Percentiles rank a stretch among this genome's conserved stretches.
Evolutionary conservation across 768 basidiomycete species (phyloP).

Genomic region (Tephrocybe sp.): DNA sequence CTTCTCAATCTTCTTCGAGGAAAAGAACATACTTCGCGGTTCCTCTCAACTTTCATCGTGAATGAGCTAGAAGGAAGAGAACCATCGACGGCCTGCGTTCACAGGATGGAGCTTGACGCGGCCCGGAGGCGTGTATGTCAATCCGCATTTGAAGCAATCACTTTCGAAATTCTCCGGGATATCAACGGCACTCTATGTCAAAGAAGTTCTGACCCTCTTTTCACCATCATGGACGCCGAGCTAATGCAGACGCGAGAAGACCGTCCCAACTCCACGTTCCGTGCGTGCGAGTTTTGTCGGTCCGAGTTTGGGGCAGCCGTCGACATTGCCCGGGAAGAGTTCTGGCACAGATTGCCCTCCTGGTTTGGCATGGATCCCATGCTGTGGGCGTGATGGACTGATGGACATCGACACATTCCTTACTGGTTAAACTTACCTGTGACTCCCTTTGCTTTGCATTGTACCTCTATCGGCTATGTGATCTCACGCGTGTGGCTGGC

Average conservation of each 20-base stretch:
- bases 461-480: conserved; percentile 1
- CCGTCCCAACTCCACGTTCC: conserved; percentile 40
- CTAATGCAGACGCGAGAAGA: conserved; percentile 62
- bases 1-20: conserved; percentile 62
- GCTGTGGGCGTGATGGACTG: conserved; percentile 22
- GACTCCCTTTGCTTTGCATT: background rate
- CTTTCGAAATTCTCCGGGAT: conserved; percentile 72
- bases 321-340: conserved; percentile 54
- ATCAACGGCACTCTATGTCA: conserved; percentile 66
- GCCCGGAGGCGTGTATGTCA: conserved; percentile 55
- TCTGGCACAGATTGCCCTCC: conserved; percentile 60
- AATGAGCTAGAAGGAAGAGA: conserved; percentile 68
- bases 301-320: conserved; percentile 60
- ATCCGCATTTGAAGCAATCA: conserved; percentile 69
- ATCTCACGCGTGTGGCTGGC: conserved; percentile 7
- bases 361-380: conserved; percentile 59
- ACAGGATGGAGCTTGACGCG: conserved; percentile 44
- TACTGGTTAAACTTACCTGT: conserved; percentile 1
- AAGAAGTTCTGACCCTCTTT: conserved; percentile 67
- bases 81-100: conserved; percentile 45
- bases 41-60: conserved; percentile 74
- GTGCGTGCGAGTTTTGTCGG: conserved; percentile 65
- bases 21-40: conserved; percentile 70
- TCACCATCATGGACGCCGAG: conserved; percentile 65
- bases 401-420: background rate